Evolutionary conservation across 2,329 filamentous ascomycete species (phyloP).

Genomic region (Coniella lustricola): DNA sequence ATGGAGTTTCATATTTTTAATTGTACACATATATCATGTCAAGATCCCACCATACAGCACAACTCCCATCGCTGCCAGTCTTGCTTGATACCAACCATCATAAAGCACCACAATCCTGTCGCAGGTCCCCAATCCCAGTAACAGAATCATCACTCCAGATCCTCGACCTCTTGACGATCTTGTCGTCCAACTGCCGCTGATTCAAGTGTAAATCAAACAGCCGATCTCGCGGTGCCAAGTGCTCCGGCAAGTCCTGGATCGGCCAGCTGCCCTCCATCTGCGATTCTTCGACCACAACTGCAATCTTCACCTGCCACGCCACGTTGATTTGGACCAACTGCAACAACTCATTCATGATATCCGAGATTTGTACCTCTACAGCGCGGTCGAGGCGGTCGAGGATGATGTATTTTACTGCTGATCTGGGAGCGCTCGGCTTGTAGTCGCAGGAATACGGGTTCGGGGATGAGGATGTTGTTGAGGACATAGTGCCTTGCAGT

Average conservation of each 20-base stretch:
- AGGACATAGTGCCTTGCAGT: too few species aligned
- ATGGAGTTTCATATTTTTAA: too few species aligned
- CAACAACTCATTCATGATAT: not conserved
- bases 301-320: not conserved
- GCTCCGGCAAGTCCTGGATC: not conserved
- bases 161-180: not conserved
- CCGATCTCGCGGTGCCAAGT: not conserved
- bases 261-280: not conserved
- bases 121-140: too few species aligned
- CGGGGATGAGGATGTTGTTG: not conserved
- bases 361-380: not conserved
- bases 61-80: too few species aligned
- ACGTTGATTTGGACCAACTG: not conserved
- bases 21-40: too few species aligned
- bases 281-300: not conserved
- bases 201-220: conserved; percentile 4
- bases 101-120: too few species aligned
- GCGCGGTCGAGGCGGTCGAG: conserved; percentile 2
- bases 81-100: too few species aligned
- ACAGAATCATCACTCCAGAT: not conserved
- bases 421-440: not conserved
- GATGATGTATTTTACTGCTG: not conserved
- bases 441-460: not conserved
- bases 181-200: not conserved
- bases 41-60: too few species aligned